Evolutionary conservation across 768 basidiomycete genomes (phyloP).

Genomic region (Phaffia tasmanica): DNA sequence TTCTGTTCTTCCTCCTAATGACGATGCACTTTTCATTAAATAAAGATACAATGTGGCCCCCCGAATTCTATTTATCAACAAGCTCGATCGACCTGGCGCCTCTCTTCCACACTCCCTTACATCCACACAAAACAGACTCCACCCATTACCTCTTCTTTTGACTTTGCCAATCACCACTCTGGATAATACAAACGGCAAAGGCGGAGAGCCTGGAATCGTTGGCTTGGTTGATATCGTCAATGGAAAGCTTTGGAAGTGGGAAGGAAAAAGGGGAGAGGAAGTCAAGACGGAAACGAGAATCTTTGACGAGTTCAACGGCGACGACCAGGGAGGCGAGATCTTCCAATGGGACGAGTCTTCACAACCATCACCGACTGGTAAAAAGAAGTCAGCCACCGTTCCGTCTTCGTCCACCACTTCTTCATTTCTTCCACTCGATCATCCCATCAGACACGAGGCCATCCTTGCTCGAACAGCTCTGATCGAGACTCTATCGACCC

Average conservation of each 20-base stretch:
- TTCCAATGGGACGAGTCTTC: slow-evolving; percentile 13
- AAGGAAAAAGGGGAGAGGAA: slow-evolving; percentile 47
- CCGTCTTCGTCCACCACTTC: background rate
- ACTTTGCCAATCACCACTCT: slow-evolving; percentile 71
- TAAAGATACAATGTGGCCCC: slow-evolving; percentile 66
- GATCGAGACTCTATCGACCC: slow-evolving; percentile 66
- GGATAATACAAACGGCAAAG: slow-evolving; percentile 51
- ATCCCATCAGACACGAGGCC: slow-evolving; percentile 41
- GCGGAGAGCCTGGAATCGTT: slow-evolving; percentile 71
- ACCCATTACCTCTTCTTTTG: slow-evolving; percentile 59
- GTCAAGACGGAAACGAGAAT: slow-evolving; percentile 19
- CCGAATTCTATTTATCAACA: slow-evolving; percentile 72
- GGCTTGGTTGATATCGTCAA: slow-evolving; percentile 72
- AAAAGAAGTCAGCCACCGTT: background rate
- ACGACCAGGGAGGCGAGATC: slow-evolving; percentile 11
- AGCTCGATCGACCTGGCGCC: slow-evolving; percentile 75
- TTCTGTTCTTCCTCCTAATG: too few species aligned
- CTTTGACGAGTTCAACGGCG: slow-evolving; percentile 24
- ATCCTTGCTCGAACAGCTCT: slow-evolving; percentile 56
- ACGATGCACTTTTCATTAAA: background rate
- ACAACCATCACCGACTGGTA: background rate
- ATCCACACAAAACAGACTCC: slow-evolving; percentile 47
- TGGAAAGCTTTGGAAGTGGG: slow-evolving; percentile 74
- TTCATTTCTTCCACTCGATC: slow-evolving; percentile 12
- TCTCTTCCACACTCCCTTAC: slow-evolving; percentile 59